Evolutionary conservation across 2,329 filamentous ascomycete species (phyloP), one percentile per base, ranked within the genome.

Genomic region (Trichoderma sp.): DNA sequence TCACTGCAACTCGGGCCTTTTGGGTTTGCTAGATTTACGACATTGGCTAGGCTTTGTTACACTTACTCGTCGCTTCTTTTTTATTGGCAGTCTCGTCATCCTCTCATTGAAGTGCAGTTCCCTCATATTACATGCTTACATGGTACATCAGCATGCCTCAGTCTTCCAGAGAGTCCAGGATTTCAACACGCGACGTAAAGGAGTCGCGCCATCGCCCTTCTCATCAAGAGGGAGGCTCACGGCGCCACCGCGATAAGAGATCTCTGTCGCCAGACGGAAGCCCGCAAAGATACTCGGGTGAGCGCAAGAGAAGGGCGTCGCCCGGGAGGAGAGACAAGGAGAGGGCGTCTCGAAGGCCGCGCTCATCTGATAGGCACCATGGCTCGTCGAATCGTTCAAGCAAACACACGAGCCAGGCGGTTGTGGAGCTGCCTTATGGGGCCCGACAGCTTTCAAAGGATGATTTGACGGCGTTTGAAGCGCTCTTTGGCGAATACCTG

Each of bases 401-500:
- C 6, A 67, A 65, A 37, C 42, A 32, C 27, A 27, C 64, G 17
- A 35, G 34, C 29, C 27, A n/a, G 19, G 54, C 32, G 15, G 56
- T 45, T 27, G 69, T 37, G 1, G 17, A 66, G 70, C 83, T 96
- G 10, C 93, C 93, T 0, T 90, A 88, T 73, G 82, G 84, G 61
- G 89, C 92, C 4, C 84, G 85, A 13, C 82, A 83, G 52, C 83
- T 97, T 5, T 86, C 85, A 8, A 94, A 91, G 74, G 83, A 85
- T 64, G 92, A 96, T 71, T 82, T 90, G n/a, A 78, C 81, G 1
- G 73, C 80, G 0, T 93, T 92, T 74, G 84, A 86, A 70, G 86
- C 90, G 0, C 82, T 97, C 68, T 92, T 97, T 70, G 92, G 89
- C 17, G 87, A 92, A 57, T 98, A 97, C 73, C 84, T 98, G 29